Percentiles rank a stretch among this genome's conserved stretches.
Evolutionary conservation across 2,329 filamentous ascomycete genomes (phyloP).

Genomic region (Lachnellula subtilissima): DNA sequence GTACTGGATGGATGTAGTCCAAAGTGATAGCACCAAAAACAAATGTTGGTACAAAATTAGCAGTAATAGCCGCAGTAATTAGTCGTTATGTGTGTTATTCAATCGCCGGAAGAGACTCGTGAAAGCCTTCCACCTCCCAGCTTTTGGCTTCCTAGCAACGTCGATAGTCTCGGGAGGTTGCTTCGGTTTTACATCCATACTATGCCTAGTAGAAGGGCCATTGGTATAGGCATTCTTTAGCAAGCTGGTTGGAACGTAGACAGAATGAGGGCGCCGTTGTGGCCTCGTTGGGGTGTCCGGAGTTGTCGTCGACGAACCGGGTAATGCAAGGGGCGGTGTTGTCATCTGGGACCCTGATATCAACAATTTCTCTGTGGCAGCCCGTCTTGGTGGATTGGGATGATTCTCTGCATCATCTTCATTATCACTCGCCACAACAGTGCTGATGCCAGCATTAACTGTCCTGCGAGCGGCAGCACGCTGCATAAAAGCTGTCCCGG

Average conservation of each 20-base stretch:
- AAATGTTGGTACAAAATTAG: constrained; percentile 1
- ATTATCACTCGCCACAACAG: constrained; percentile 25
- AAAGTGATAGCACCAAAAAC: not conserved
- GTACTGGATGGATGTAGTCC: not conserved
- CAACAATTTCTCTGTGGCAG: constrained; percentile 3
- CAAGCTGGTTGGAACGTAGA: constrained; percentile 17
- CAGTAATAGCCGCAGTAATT: not conserved
- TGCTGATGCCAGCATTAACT: constrained; percentile 9
- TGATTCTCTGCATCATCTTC: constrained; percentile 26
- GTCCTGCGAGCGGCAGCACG: constrained; percentile 24
- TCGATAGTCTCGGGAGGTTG: not conserved
- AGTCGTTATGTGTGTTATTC: not conserved
- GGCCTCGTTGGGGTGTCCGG: constrained; percentile 21
- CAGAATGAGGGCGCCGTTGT: constrained; percentile 22
- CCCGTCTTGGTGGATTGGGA: constrained; percentile 5
- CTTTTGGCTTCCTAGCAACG: constrained; percentile 16
- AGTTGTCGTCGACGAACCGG: constrained; percentile 9
- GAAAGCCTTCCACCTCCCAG: constrained; percentile 26
- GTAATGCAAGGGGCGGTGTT: constrained; percentile 8
- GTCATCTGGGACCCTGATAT: not conserved
- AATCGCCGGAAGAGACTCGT: constrained; percentile 24
- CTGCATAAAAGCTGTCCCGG: constrained; percentile 44
- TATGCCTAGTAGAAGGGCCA: constrained; percentile 9
- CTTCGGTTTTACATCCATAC: constrained; percentile 4
- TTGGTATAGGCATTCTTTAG: constrained; percentile 14